phyloP scores from a whole-genome alignment of 768 basidiomycete genomes.

The Serendipita sp. region DNA sequence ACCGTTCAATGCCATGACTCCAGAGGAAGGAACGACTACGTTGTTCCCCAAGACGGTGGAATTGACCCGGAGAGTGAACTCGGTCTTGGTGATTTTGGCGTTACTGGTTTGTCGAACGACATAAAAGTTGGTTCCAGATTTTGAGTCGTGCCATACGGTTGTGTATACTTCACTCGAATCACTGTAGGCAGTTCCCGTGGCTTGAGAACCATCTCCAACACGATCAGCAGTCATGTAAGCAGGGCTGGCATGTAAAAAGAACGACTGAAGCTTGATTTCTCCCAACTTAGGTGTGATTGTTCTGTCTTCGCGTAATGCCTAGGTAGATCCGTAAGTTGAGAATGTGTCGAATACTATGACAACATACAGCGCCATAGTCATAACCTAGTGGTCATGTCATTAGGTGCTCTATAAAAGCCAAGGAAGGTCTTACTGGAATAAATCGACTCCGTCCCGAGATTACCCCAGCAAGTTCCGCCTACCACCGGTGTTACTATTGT shows the following conservation, averaged over 20 bases:
- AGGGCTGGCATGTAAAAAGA: constrained; percentile 16
- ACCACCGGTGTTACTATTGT: not conserved
- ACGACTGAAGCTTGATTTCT: constrained; percentile 18
- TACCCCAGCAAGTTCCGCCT: constrained; percentile 17
- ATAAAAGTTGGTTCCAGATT: constrained; percentile 16
- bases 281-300: constrained; percentile 16
- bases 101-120: constrained; percentile 13
- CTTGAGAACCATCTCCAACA: constrained; percentile 7
- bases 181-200: constrained; percentile 10
- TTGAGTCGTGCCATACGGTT: constrained; percentile 14
- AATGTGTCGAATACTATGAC: constrained; percentile 10
- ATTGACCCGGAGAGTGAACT: constrained; percentile 14
- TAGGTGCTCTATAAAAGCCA: not conserved
- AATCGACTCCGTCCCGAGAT: constrained; percentile 13
- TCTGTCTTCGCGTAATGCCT: constrained; percentile 17
- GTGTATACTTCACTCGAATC: constrained; percentile 12
- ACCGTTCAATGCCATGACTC: constrained; percentile 12
- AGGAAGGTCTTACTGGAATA: constrained; percentile 13
- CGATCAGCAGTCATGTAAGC: constrained; percentile 15
- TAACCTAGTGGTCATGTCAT: not conserved
- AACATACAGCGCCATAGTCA: constrained; percentile 12
- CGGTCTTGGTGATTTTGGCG: not conserved
- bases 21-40: constrained; percentile 12
- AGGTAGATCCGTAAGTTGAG: constrained; percentile 8
- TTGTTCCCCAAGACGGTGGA: constrained; percentile 13